Percentiles rank a stretch among this genome's conserved stretches.
phyloP scores from a whole-genome alignment of 345 rosid genomes.

The Trapa incisa region DNA sequence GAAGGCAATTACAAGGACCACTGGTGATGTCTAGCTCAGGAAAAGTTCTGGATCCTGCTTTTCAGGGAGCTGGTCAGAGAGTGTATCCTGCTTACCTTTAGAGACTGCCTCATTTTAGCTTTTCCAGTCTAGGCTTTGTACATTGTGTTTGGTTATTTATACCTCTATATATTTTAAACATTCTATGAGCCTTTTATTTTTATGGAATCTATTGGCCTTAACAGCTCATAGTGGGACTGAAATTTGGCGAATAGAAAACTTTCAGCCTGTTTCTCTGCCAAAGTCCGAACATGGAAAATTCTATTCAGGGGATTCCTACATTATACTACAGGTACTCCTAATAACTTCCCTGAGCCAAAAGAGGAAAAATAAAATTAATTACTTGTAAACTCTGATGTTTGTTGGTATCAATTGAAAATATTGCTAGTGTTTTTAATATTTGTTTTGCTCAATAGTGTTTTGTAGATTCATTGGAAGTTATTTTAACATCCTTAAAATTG shows the following conservation, averaged over 20 bases:
- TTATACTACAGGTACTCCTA: conserved; percentile 65
- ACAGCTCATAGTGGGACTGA: conserved; percentile 77
- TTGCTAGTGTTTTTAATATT: neutral
- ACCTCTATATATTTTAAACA: too few relatives aligned
- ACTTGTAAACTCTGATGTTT: neutral
- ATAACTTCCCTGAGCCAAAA: neutral
- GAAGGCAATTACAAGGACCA: conserved; percentile 6
- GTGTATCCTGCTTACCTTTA: conserved; percentile 46
- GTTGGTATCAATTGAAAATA: neutral
- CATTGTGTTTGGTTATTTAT: neutral
- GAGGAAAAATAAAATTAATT: neutral
- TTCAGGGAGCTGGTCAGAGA: conserved; percentile 93
- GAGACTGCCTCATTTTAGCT: neutral
- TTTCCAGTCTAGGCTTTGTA: too few relatives aligned
- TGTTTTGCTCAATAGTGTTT: neutral
- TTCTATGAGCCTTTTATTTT: neutral
- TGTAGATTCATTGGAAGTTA: neutral
- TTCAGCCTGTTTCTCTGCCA: conserved; percentile 75
- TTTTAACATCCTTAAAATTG: neutral
- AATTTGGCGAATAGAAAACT: conserved; percentile 95
- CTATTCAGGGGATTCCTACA: conserved; percentile 90
- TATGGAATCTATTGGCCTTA: conserved; percentile 30
- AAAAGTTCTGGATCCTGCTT: conserved; percentile 85
- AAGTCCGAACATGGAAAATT: conserved; percentile 91
- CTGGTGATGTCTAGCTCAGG: conserved; percentile 54